Conservation (phyloP, 495 filamentous ascomycete genomes). For the Baudoinia panamericana region DNA sequence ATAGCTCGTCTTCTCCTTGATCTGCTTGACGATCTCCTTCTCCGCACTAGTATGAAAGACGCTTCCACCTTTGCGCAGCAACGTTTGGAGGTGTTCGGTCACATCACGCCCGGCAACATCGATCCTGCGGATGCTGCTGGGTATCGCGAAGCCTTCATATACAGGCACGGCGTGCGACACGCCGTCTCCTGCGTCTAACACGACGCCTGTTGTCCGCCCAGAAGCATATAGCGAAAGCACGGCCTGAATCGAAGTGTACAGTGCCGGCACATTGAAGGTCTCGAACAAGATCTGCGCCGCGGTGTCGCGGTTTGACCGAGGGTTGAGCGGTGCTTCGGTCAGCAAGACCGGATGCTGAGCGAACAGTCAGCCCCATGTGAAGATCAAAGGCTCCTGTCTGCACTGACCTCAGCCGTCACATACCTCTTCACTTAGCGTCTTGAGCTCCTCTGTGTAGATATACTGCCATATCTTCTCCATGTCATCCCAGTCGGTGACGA, state of each 20-base stretch:
- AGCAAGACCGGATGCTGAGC: slow-evolving; percentile 81
- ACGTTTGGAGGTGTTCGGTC: slow-evolving; percentile 83
- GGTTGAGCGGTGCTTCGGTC: slow-evolving; percentile 94
- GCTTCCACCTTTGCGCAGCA: slow-evolving; percentile 84
- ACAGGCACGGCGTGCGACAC: slow-evolving; percentile 96
- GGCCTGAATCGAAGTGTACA: slow-evolving; percentile 95
- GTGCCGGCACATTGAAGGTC: slow-evolving; percentile 92
- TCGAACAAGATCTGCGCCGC: slow-evolving; percentile 98
- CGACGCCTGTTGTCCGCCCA: slow-evolving; percentile 90
- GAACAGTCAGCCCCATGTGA: slow-evolving; percentile 1
- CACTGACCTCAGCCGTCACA: slow-evolving; percentile 19
- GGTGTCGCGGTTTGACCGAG: slow-evolving; percentile 86
- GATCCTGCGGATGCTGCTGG: slow-evolving; percentile 83
- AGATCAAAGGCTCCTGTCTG: too few species aligned
- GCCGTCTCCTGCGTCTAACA: slow-evolving; percentile 89
- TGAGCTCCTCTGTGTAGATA: slow-evolving; percentile 70
- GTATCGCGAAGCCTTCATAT: slow-evolving; percentile 95
- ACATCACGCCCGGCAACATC: slow-evolving; percentile 98
- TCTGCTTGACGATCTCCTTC: slow-evolving; percentile 91
- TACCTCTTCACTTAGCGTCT: slow-evolving; percentile 93
- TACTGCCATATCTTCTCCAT: slow-evolving; percentile 99
- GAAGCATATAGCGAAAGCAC: slow-evolving; percentile 94
- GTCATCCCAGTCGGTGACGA: slow-evolving; percentile 99
- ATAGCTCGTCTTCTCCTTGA: slow-evolving; percentile 91
- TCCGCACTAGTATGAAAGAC: slow-evolving; percentile 96